Percentiles rank a stretch among this genome's conserved stretches.
phyloP scores from a whole-genome alignment of 768 basidiomycete species.

The Pisolithus sp. region DNA sequence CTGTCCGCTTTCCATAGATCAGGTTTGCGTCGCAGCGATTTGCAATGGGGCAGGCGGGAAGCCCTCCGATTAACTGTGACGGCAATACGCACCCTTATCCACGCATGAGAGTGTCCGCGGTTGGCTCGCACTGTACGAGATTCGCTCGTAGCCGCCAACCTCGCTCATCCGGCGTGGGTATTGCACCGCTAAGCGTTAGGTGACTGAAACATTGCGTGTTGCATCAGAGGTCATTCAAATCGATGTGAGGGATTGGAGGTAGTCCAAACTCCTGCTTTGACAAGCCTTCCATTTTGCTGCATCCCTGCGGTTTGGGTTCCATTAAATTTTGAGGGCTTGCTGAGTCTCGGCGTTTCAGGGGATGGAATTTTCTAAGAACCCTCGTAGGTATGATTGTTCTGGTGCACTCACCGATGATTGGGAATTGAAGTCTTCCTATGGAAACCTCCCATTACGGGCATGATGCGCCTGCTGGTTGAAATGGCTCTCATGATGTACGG shows the following conservation, averaged over 20 bases:
- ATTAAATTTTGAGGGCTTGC: background rate
- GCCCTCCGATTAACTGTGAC: background rate
- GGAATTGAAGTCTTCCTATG: background rate
- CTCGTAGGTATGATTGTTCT: too few relatives aligned
- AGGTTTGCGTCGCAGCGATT: background rate
- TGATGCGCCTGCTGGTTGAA: background rate
- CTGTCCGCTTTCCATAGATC: background rate
- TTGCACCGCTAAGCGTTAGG: background rate
- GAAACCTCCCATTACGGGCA: background rate
- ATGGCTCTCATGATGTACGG: background rate
- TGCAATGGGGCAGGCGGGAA: background rate
- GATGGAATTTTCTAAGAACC: background rate
- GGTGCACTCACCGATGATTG: background rate
- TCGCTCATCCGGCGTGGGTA: background rate
- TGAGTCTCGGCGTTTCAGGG: background rate
- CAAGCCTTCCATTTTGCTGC: background rate
- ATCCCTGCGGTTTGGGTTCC: background rate
- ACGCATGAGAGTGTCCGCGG: background rate
- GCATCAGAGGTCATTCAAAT: background rate
- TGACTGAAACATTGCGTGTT: background rate
- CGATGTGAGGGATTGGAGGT: background rate
- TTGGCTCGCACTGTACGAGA: background rate
- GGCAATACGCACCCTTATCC: background rate
- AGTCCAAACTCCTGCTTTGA: background rate
- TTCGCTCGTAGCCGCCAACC: background rate